These are phyloP conservation scores for Pulveroboletus sp. DNA, from an alignment of 768 basidiomycete genomes.

Conservation along the genomic window DNA sequence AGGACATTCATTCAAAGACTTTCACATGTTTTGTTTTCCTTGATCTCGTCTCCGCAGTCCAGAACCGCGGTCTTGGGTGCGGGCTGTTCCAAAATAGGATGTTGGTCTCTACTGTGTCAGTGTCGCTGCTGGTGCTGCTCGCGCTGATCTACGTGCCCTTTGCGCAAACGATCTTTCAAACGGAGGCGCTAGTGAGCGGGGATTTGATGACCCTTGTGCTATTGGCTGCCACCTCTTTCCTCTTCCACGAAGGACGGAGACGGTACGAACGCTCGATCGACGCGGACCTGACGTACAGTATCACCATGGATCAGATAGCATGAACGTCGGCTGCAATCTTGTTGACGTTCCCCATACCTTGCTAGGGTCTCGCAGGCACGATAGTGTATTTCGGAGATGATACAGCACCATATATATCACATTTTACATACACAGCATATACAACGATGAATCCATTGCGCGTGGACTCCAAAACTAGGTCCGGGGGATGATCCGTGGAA, in stretches of 20 bases:
- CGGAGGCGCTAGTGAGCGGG: slow-evolving; percentile 63
- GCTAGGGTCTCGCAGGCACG: no score
- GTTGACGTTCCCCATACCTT: background rate
- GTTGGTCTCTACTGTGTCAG: slow-evolving; percentile 82
- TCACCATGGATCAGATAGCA: slow-evolving; percentile 58
- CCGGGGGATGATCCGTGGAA: slow-evolving; percentile 12
- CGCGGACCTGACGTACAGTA: slow-evolving; percentile 47
- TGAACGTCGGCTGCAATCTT: slow-evolving; percentile 24
- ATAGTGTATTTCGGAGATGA: slow-evolving; percentile 5
- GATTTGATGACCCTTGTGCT: slow-evolving; percentile 71
- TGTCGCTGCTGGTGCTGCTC: slow-evolving; percentile 82
- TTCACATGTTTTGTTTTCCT: slow-evolving; percentile 97
- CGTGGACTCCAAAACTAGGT: background rate
- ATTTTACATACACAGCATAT: slow-evolving; percentile 3
- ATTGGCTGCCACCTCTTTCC: slow-evolving; percentile 62
- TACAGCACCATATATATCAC: slow-evolving; percentile 8
- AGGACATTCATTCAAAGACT: slow-evolving; percentile 51
- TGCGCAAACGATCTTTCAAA: slow-evolving; percentile 92
- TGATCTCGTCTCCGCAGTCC: slow-evolving; percentile 90
- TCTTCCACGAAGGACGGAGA: slow-evolving; percentile 74
- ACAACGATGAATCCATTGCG: background rate
- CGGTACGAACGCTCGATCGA: slow-evolving; percentile 67
- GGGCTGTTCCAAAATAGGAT: slow-evolving; percentile 82
- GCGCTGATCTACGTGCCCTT: slow-evolving; percentile 85
- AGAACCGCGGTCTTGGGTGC: slow-evolving; percentile 89